Evolutionary conservation across 106 monocot species (phyloP).

Genomic region (Cymbidium sinense): DNA sequence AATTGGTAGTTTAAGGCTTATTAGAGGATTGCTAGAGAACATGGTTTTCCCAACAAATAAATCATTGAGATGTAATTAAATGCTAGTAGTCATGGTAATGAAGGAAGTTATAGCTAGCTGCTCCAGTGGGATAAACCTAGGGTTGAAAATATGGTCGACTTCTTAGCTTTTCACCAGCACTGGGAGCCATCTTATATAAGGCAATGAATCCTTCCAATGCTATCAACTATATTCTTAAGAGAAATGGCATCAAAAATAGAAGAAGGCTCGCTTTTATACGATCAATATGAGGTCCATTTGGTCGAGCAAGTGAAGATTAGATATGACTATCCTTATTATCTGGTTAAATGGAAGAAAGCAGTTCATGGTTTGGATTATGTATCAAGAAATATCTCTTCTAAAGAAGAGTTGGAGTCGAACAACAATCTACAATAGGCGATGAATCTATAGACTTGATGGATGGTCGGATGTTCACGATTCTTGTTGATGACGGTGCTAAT

Average conservation of each 20-base stretch:
- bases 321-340: conserved; percentile 57
- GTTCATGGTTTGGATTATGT: neutral
- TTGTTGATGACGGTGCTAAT: conserved; percentile 55
- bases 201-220: conserved; percentile 71
- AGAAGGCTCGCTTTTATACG: conserved; percentile 34
- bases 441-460: conserved; percentile 35
- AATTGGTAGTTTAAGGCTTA: conserved; percentile 81
- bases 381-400: conserved; percentile 3
- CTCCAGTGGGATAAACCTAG: conserved; percentile 56
- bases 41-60: conserved; percentile 73
- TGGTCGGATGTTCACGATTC: conserved; percentile 55
- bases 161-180: conserved; percentile 56
- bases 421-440: neutral
- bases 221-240: conserved; percentile 76
- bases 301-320: conserved; percentile 66
- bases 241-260: conserved; percentile 34
- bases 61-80: conserved; percentile 78
- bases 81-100: conserved; percentile 25
- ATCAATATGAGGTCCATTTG: conserved; percentile 84
- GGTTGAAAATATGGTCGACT: conserved; percentile 62
- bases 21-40: conserved; percentile 55
- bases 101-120: neutral
- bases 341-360: conserved; percentile 84
- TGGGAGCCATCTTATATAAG: conserved; percentile 91
- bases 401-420: conserved; percentile 18